Percentiles rank a stretch among this genome's conserved stretches.
Evolutionary conservation across 192 early-diverging fungal species (phyloP).

Genomic region (Rhizoclosmatium globosum): DNA sequence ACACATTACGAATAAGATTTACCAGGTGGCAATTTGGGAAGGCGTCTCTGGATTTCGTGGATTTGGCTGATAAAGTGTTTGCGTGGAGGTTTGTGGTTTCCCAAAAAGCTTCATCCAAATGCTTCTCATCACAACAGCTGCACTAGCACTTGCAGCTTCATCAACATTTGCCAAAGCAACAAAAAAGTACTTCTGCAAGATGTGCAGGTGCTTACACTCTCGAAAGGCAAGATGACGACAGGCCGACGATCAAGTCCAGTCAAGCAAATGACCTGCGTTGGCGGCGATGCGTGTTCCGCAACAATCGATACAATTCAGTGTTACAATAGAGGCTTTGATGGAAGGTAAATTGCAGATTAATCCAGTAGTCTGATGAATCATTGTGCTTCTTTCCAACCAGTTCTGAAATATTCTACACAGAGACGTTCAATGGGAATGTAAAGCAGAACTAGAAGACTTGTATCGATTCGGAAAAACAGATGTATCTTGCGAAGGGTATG

Average conservation of each 20-base stretch:
- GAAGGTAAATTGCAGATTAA: neutral
- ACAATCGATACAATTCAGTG: constrained; percentile 51
- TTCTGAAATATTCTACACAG: constrained; percentile 8
- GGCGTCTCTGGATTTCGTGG: neutral
- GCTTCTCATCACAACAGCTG: neutral
- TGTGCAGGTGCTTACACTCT: constrained; percentile 49
- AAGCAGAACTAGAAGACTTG: constrained; percentile 51
- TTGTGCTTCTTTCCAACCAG: neutral
- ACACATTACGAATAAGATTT: neutral
- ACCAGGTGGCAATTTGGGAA: neutral
- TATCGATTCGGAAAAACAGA: constrained; percentile 51
- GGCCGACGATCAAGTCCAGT: constrained; percentile 48
- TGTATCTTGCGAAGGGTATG: constrained; percentile 59
- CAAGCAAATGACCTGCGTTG: constrained; percentile 52
- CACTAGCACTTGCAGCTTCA: neutral
- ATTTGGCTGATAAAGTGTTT: neutral
- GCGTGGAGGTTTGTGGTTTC: too few relatives aligned
- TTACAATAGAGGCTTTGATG: constrained; percentile 42
- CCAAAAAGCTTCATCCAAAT: neutral
- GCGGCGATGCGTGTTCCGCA: constrained; percentile 49
- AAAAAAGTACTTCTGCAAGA: constrained; percentile 41
- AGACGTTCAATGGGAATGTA: constrained; percentile 54
- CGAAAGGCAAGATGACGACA: constrained; percentile 46
- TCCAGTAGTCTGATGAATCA: neutral
- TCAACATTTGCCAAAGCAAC: constrained; percentile 27